These are phyloP conservation scores for Dissophora ornata DNA, from an alignment of 192 early-diverging fungal genomes.

Conservation along the genomic window DNA sequence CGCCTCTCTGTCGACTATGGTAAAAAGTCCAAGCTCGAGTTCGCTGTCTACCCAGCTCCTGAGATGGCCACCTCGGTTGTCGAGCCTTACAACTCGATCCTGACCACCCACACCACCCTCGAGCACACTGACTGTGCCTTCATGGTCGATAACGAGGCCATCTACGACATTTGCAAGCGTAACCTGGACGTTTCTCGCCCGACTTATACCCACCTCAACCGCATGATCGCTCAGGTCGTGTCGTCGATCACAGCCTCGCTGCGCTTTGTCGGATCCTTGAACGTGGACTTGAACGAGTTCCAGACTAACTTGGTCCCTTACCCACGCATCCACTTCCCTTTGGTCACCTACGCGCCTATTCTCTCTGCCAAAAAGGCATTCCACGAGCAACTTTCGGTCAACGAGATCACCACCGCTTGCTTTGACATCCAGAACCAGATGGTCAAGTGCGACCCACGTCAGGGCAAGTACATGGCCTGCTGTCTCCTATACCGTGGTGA, in stretches of 20 bases:
- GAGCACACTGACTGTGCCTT: conserved; percentile 99
- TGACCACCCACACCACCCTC: conserved; percentile 98
- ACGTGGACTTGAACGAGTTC: conserved; percentile 99
- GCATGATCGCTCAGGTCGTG: conserved; percentile 98
- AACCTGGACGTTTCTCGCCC: conserved; percentile 98
- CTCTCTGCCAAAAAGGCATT: conserved; percentile 95
- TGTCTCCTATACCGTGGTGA: conserved; percentile 99
- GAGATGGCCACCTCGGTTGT: conserved; percentile 97
- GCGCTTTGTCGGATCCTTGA: conserved; percentile 98
- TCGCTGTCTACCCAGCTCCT: conserved; percentile 98
- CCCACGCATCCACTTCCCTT: conserved; percentile 98
- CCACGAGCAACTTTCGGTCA: conserved; percentile 96
- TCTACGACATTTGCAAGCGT: conserved; percentile 98
- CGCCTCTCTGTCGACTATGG: conserved; percentile 99
- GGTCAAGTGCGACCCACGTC: conserved; percentile 98
- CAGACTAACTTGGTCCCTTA: conserved; percentile 99
- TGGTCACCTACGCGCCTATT: conserved; percentile 97
- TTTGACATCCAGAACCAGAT: conserved; percentile 99
- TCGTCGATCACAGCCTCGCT: conserved; percentile 99
- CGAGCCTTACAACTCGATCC: conserved; percentile 99
- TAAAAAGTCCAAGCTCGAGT: conserved; percentile 99
- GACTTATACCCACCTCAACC: conserved; percentile 97
- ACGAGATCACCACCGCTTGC: conserved; percentile 96
- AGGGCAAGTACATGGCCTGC: conserved; percentile 99
- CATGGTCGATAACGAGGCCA: conserved; percentile 99